phyloP scores from a whole-genome alignment of 2,329 filamentous ascomycete species.

The Elsinoe fawcettii region DNA sequence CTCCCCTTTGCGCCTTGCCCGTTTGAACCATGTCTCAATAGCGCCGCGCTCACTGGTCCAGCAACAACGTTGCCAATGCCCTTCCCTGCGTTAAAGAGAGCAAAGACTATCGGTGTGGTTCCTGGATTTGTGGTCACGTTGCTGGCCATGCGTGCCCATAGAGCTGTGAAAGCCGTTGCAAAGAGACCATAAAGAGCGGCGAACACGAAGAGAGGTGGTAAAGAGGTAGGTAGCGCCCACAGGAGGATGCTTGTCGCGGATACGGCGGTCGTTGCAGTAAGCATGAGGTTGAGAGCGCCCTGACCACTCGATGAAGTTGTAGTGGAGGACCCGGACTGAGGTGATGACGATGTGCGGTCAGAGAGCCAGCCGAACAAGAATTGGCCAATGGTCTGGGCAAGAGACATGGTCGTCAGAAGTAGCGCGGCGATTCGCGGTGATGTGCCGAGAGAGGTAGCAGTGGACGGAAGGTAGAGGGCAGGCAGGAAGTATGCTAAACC shows the following conservation, averaged over 20 bases:
- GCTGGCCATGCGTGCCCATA: slow-evolving; percentile 24
- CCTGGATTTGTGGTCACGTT: slow-evolving; percentile 21
- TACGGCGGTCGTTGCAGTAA: slow-evolving; percentile 34
- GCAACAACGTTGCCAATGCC: slow-evolving; percentile 25
- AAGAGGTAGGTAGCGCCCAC: slow-evolving; percentile 40
- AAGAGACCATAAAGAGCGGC: slow-evolving; percentile 39
- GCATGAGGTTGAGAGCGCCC: slow-evolving; percentile 21
- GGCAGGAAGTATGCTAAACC: slow-evolving; percentile 36
- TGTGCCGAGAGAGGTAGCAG: slow-evolving; percentile 27
- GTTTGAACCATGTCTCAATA: slow-evolving; percentile 13
- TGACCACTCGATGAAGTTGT: neutral
- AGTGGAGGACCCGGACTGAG: neutral
- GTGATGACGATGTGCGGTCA: slow-evolving; percentile 28
- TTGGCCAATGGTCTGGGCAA: slow-evolving; percentile 31
- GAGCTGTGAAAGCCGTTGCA: slow-evolving; percentile 35
- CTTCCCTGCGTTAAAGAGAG: slow-evolving; percentile 23
- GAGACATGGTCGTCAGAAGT: slow-evolving; percentile 31
- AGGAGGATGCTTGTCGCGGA: slow-evolving; percentile 37
- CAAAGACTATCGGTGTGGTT: slow-evolving; percentile 22
- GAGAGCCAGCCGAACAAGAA: slow-evolving; percentile 32
- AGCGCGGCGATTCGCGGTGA: slow-evolving; percentile 24
- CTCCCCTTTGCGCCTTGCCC: neutral
- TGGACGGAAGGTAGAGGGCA: slow-evolving; percentile 33
- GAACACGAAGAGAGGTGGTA: slow-evolving; percentile 34
- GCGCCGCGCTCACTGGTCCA: slow-evolving; percentile 23